Percentiles rank a stretch among this genome's conserved stretches.
Conservation (phyloP, 305 asterid genomes). For the Stenogyne calaminthoides region DNA sequence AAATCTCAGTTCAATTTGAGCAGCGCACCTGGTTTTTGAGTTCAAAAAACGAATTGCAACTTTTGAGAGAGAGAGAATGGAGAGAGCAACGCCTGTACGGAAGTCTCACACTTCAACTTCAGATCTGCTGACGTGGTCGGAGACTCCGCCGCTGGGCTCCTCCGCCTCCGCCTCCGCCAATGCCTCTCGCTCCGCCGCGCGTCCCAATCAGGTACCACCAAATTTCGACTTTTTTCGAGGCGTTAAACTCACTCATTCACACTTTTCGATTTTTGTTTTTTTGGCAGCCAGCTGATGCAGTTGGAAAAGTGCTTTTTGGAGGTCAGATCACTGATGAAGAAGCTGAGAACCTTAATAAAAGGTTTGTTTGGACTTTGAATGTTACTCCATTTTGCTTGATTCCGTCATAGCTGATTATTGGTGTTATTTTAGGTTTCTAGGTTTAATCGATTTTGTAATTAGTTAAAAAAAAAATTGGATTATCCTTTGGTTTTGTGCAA, state of each 20-base stretch:
- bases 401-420: background rate
- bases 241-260: background rate
- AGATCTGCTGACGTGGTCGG: slow-evolving; percentile 34
- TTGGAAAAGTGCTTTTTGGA: slow-evolving; percentile 78
- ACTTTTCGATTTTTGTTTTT: background rate
- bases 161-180: slow-evolving; percentile 22
- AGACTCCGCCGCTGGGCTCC: slow-evolving; percentile 27
- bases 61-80: slow-evolving; percentile 17
- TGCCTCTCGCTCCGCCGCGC: slow-evolving; percentile 28
- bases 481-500: background rate
- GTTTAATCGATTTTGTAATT: background rate
- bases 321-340: slow-evolving; percentile 92
- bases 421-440: background rate
- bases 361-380: slow-evolving; percentile 42
- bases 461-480: background rate
- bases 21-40: slow-evolving; percentile 4
- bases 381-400: background rate
- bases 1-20: background rate
- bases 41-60: slow-evolving; percentile 17
- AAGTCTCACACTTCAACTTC: slow-evolving; percentile 32
- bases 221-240: background rate
- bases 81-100: slow-evolving; percentile 33
- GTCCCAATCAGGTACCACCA: slow-evolving; percentile 21
- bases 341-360: slow-evolving; percentile 80
- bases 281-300: slow-evolving; percentile 67